Evolutionary conservation across 1,284 basidiomycete species (phyloP).

Genomic region (Chiua sp.): DNA sequence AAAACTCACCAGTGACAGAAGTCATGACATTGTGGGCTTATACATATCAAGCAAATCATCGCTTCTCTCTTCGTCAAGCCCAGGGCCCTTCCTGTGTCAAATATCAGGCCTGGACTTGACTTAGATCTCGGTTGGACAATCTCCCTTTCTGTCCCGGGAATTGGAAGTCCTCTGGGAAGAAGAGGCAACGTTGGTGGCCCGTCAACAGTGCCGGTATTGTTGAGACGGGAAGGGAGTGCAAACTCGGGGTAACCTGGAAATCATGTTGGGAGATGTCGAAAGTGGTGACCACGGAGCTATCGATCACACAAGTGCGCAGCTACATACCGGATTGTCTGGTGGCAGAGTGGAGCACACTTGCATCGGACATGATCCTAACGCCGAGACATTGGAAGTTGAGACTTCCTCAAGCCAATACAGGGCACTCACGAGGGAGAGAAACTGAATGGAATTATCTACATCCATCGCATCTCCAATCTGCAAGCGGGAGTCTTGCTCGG

Average conservation of each 20-base stretch:
- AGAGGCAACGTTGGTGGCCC: too few relatives aligned
- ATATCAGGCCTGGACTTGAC: too few relatives aligned
- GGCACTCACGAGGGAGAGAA: too few relatives aligned
- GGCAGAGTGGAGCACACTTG: too few relatives aligned
- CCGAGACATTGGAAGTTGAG: too few relatives aligned
- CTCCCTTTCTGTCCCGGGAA: not conserved
- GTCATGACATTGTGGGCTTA: not conserved
- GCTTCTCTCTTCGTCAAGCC: not conserved
- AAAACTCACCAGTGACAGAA: not conserved
- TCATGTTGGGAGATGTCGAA: not conserved
- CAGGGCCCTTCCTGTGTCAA: too few relatives aligned
- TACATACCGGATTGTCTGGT: too few relatives aligned
- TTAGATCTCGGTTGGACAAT: too few relatives aligned
- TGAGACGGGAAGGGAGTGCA: not conserved
- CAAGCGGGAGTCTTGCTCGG: conserved; percentile 48
- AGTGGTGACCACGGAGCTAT: not conserved
- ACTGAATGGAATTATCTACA: conserved; percentile 42
- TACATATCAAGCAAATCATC: not conserved
- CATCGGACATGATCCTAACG: too few relatives aligned
- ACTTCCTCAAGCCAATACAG: too few relatives aligned
- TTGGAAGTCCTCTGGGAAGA: too few relatives aligned
- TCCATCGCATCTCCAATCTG: conserved; percentile 38
- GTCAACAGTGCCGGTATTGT: not conserved
- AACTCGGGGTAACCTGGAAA: not conserved
- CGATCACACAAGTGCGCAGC: not conserved